These are phyloP conservation scores for Plasmodium falciparum DNA, from an alignment of 169 alveolate genomes.

Conservation along the genomic window DNA sequence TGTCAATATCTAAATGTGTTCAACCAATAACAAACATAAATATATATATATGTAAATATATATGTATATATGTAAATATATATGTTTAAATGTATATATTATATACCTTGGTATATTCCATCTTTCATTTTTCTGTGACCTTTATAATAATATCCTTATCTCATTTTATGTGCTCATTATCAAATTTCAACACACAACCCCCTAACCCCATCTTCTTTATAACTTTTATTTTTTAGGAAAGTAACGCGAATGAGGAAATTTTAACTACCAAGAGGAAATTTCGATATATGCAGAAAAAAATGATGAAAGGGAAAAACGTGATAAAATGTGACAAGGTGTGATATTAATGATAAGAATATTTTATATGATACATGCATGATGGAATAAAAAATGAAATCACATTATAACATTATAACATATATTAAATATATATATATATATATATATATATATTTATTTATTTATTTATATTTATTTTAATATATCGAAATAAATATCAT, in stretches of 20 bases:
- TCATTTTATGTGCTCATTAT: too few relatives aligned
- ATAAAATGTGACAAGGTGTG: background rate
- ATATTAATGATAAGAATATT: too few relatives aligned
- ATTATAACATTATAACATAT: background rate
- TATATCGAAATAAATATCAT: background rate
- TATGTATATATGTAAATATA: too few relatives aligned
- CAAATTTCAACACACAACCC: too few relatives aligned
- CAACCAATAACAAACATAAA: too few relatives aligned
- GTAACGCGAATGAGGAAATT: slow-evolving; percentile 13
- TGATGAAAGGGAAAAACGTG: slow-evolving; percentile 63
- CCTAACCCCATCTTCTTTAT: too few relatives aligned
- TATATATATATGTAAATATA: too few relatives aligned
- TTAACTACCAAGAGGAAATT: slow-evolving; percentile 52
- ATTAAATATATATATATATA: background rate
- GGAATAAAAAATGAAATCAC: background rate
- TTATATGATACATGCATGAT: background rate
- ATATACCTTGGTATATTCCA: too few relatives aligned
- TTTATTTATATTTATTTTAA: background rate
- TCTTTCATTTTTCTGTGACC: too few relatives aligned
- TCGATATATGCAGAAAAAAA: slow-evolving; percentile 58
- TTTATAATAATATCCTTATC: too few relatives aligned
- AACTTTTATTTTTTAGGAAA: slow-evolving; percentile 4
- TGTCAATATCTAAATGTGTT: too few relatives aligned
- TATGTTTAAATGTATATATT: too few relatives aligned
- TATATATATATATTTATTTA: background rate